phyloP scores from a whole-genome alignment of 2,329 filamentous ascomycete species.

The Colletotrichum sp. region DNA sequence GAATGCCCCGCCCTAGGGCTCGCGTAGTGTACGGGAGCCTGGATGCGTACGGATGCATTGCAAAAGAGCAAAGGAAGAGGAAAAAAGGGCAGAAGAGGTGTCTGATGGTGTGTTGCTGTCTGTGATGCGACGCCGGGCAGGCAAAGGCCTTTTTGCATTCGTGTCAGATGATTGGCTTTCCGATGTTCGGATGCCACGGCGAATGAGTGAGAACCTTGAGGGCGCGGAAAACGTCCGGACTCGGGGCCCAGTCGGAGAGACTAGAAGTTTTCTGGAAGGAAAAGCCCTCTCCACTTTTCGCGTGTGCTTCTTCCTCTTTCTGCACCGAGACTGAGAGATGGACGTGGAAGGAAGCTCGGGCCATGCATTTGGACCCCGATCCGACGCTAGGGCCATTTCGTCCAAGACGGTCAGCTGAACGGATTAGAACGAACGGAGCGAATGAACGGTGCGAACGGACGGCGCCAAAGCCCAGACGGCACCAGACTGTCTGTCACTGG shows the following conservation, averaged over 20 bases:
- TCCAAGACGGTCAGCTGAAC: constrained; percentile 8
- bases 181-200: constrained; percentile 10
- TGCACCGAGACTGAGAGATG: not conserved
- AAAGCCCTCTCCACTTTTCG: not conserved
- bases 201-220: not conserved
- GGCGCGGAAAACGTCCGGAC: not conserved
- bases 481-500: not conserved
- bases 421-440: not conserved
- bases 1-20: constrained; percentile 13
- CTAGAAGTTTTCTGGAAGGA: constrained; percentile 19
- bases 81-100: not conserved
- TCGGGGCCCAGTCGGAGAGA: constrained; percentile 10
- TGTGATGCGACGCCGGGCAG: not conserved
- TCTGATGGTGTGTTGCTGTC: not conserved
- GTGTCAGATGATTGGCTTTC: constrained; percentile 13
- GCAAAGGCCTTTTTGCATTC: not conserved
- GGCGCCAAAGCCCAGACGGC: not conserved
- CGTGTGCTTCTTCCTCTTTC: not conserved
- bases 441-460: not conserved
- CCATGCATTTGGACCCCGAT: not conserved
- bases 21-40: not conserved
- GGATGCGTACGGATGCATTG: not conserved
- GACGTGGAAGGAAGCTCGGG: not conserved
- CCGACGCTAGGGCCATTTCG: constrained; percentile 11
- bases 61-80: not conserved